Conservation (phyloP, 1,284 basidiomycete species). For the Cutaneotrichosporon sp. region DNA sequence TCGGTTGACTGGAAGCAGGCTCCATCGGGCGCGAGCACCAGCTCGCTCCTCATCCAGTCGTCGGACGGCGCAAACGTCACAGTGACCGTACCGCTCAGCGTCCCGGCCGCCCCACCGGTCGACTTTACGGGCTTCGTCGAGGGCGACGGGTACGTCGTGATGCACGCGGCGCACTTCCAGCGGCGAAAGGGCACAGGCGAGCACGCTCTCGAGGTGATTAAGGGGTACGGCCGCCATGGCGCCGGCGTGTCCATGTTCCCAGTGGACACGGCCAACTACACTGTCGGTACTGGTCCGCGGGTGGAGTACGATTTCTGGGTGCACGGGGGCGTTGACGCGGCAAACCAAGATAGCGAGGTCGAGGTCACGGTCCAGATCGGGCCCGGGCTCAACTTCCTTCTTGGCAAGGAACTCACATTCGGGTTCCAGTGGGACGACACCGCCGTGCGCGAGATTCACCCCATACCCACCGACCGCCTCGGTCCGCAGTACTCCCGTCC, state of each 20-base stretch:
- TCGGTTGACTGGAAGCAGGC: slow-evolving; percentile 60
- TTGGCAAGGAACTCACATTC: slow-evolving; percentile 54
- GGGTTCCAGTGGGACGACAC: slow-evolving; percentile 56
- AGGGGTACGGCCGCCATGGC: slow-evolving; percentile 52
- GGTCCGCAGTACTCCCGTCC: neutral
- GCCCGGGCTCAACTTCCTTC: slow-evolving; percentile 56
- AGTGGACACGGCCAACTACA: slow-evolving; percentile 55
- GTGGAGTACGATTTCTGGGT: slow-evolving; percentile 63
- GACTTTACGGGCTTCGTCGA: slow-evolving; percentile 62
- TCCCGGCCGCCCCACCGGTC: slow-evolving; percentile 26
- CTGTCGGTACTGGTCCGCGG: slow-evolving; percentile 57
- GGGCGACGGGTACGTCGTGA: slow-evolving; percentile 59
- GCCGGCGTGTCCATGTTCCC: slow-evolving; percentile 59
- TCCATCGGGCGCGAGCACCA: slow-evolving; percentile 12
- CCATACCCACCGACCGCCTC: slow-evolving; percentile 50
- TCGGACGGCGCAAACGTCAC: slow-evolving; percentile 41
- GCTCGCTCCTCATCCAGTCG: slow-evolving; percentile 52
- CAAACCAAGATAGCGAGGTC: slow-evolving; percentile 49
- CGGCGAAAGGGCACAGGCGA: slow-evolving; percentile 44
- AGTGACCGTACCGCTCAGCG: slow-evolving; percentile 47
- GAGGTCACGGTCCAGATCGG: slow-evolving; percentile 54
- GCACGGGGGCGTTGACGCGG: slow-evolving; percentile 46
- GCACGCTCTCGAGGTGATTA: slow-evolving; percentile 57
- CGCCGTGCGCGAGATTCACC: slow-evolving; percentile 50
- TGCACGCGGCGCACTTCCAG: slow-evolving; percentile 59